Base-by-base conservation (phyloP, 202 grass and related monocot species). In the Eragrostis tef region DNA sequence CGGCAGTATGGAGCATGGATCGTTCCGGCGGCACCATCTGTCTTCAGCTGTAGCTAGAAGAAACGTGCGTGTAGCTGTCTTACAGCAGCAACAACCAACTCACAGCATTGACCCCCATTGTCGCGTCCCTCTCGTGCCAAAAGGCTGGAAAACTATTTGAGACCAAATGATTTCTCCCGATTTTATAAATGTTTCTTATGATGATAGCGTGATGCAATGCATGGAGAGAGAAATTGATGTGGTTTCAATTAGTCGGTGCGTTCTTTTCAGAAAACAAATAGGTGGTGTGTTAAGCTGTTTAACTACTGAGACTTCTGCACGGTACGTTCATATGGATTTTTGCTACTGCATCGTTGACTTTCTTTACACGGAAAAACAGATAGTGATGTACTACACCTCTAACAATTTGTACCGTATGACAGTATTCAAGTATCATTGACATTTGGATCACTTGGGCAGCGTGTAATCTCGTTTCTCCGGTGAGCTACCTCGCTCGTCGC, bases 61-160 rank as follows among this genome's bases (percentile, higher is more conserved):
- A 50, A 22, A 71, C 68, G 57, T 83, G 59, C 14, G 29, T 43
- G 80, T 74, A 82, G 68, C 67, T 83, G 48, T 64, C 45, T 26
- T 50, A 22, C 13, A 20, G 44, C 42, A n/a, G 80, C 69, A 21
- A 31, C 47, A 44, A 53, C 45, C 70, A 54, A 21, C 12, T 59
- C 24, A 22, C 49, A 24, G 19, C 39, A 61, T 60, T 70, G 82
- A 67, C 73, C 51, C 13, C n/a, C 41, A 48, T 57, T 13, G 72
- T 26, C 17, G 42, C 7, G 72, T 76, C 62, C 2, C 64, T 85
- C 5, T 85, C 75, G 43, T 45, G 46, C 45, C 17, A 12, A 47
- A 46, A 26, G 48, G 9, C 41, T 54, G 22, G 31, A 71, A 45
- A 71, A 34, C 8, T 45, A 31, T 44, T 52, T 6, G 15, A 5